These are phyloP conservation scores for Diaporthe sp. DNA, from an alignment of 2,329 filamentous ascomycete species.

Conservation along the genomic window DNA sequence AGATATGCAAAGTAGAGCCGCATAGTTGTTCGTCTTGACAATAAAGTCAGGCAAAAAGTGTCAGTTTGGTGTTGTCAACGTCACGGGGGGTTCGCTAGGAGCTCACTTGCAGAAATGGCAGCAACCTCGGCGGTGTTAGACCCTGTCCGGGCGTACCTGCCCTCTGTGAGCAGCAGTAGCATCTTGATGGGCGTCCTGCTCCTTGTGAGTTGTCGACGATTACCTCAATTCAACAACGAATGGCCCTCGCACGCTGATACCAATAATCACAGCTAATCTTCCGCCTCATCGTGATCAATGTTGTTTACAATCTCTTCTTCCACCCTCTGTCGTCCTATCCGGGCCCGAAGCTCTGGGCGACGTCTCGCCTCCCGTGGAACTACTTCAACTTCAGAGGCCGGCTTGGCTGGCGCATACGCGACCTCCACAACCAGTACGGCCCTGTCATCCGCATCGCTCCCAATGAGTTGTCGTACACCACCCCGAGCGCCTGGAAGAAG, in stretches of 20 bases:
- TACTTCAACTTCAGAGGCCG: constrained; percentile 31
- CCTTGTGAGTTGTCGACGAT: background rate
- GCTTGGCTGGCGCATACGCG: constrained; percentile 30
- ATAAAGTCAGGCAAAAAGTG: background rate
- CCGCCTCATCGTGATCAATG: background rate
- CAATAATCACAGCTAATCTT: background rate
- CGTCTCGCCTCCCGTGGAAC: constrained; percentile 33
- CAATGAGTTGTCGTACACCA: constrained; percentile 52
- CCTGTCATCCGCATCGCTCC: constrained; percentile 54
- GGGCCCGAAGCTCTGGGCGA: constrained; percentile 34
- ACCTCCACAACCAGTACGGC: constrained; percentile 37
- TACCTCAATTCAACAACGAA: background rate
- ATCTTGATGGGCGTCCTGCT: background rate
- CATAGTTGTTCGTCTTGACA: background rate
- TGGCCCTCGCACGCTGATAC: background rate
- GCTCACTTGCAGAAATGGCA: background rate
- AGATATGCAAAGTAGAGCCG: background rate
- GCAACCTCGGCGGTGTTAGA: background rate
- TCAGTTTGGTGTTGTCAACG: background rate
- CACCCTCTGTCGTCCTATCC: constrained; percentile 42
- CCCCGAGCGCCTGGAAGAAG: constrained; percentile 51
- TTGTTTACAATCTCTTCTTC: constrained; percentile 51
- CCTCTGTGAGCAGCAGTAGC: background rate
- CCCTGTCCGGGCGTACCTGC: background rate
- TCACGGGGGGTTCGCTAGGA: background rate